Evolutionary conservation across 306 rosid genomes (phyloP).

Genomic region (Trifolium dubium): DNA sequence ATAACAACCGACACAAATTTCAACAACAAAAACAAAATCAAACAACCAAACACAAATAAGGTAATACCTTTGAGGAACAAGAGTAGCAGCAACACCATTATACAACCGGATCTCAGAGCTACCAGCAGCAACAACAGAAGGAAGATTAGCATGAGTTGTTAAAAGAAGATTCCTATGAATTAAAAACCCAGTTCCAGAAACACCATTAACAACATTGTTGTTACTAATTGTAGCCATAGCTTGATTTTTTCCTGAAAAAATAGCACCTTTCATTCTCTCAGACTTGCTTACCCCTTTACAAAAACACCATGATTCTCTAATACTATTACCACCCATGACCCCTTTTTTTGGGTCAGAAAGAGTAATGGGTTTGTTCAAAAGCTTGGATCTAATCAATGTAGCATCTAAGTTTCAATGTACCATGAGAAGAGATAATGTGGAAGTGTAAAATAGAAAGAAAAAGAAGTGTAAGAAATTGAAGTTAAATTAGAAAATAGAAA

Average conservation of each 20-base stretch:
- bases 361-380: slow-evolving; percentile 39
- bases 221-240: slow-evolving; percentile 69
- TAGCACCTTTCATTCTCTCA: slow-evolving; percentile 79
- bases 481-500: no score
- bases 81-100: slow-evolving; percentile 67
- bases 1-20: neutral
- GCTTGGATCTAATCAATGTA: slow-evolving; percentile 45
- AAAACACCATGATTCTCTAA: slow-evolving; percentile 92
- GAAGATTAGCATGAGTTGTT: slow-evolving; percentile 87
- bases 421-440: neutral
- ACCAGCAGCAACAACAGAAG: slow-evolving; percentile 71
- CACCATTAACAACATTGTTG: slow-evolving; percentile 42
- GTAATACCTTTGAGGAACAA: slow-evolving; percentile 49
- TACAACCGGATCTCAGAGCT: slow-evolving; percentile 83
- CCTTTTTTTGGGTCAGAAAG: neutral
- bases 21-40: slow-evolving; percentile 3
- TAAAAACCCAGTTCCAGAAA: slow-evolving; percentile 61
- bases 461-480: neutral
- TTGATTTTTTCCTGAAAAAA: slow-evolving; percentile 69
- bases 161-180: slow-evolving; percentile 87
- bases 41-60: slow-evolving; percentile 18
- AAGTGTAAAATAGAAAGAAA: neutral
- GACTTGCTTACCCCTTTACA: slow-evolving; percentile 94
- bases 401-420: slow-evolving; percentile 27
- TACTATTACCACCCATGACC: slow-evolving; percentile 70